These are phyloP conservation scores for Fusarium mangiferae DNA, from an alignment of 2,329 filamentous ascomycete species.

Conservation along the genomic window DNA sequence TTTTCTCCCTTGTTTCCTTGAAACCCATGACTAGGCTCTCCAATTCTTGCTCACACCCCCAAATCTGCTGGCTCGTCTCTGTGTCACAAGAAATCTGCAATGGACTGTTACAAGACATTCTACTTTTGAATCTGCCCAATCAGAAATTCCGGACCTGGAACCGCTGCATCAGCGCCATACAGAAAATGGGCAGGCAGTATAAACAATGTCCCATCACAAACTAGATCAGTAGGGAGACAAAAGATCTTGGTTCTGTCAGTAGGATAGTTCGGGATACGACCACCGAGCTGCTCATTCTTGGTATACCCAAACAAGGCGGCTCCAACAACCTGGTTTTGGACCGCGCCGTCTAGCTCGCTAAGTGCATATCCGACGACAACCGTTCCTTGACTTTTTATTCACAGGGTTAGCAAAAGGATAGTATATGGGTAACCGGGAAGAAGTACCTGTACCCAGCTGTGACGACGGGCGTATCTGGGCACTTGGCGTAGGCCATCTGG, in stretches of 20 bases:
- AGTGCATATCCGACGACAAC: neutral
- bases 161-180: neutral
- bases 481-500: conserved; percentile 2
- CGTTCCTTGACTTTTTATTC: neutral
- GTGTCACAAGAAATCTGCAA: accelerated
- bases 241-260: neutral
- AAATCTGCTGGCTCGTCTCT: accelerated
- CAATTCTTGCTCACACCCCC: too few species aligned
- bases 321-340: conserved; percentile 6
- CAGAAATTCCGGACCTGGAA: neutral
- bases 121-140: neutral
- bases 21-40: too few species aligned
- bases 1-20: too few species aligned
- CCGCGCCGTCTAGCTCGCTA: neutral
- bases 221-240: neutral
- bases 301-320: neutral
- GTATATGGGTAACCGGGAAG: accelerated
- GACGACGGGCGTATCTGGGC: neutral
- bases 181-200: neutral
- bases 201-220: neutral
- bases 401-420: accelerated
- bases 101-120: accelerated
- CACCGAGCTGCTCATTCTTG: conserved; percentile 1
- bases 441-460: conserved; percentile 1
- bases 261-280: neutral